Percentiles rank a stretch among this genome's conserved stretches.
These are phyloP conservation scores for Bromus sterilis DNA, from an alignment of 176 grass and related monocot species.

Conservation along the genomic window DNA sequence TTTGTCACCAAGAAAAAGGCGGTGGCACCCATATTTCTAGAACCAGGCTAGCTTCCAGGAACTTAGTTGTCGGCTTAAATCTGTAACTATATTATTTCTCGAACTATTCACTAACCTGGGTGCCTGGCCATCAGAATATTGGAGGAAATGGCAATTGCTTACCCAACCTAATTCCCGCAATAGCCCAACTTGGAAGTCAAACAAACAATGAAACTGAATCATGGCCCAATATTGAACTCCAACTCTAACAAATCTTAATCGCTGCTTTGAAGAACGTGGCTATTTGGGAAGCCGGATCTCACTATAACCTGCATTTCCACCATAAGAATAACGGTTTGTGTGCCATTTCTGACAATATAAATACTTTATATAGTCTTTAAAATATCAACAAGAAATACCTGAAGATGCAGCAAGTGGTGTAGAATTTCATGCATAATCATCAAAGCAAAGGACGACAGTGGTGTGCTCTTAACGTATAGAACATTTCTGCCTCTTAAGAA, in stretches of 20 bases:
- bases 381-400: conserved; percentile 42
- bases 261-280: conserved; percentile 25
- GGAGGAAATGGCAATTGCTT: conserved; percentile 28
- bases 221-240: conserved; percentile 32
- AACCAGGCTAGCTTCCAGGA: neutral
- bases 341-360: conserved; percentile 34
- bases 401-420: conserved; percentile 32
- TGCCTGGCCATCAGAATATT: conserved; percentile 27
- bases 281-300: conserved; percentile 27
- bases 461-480: conserved; percentile 29
- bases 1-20: neutral
- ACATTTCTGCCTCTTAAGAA: conserved; percentile 35
- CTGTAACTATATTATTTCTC: conserved; percentile 8
- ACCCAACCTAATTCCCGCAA: conserved; percentile 37
- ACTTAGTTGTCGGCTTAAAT: conserved; percentile 13
- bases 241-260: conserved; percentile 37
- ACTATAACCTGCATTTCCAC: conserved; percentile 58
- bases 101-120: conserved; percentile 46
- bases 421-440: conserved; percentile 28
- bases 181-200: conserved; percentile 36
- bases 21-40: neutral
- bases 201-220: conserved; percentile 29
- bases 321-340: conserved; percentile 43
- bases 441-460: conserved; percentile 14
- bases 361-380: conserved; percentile 20